A percentile compares a stretch with the other conserved stretches of the same genome.
phyloP scores from a whole-genome alignment of 208 protist species.

The Tritrichomonas foetus region DNA sequence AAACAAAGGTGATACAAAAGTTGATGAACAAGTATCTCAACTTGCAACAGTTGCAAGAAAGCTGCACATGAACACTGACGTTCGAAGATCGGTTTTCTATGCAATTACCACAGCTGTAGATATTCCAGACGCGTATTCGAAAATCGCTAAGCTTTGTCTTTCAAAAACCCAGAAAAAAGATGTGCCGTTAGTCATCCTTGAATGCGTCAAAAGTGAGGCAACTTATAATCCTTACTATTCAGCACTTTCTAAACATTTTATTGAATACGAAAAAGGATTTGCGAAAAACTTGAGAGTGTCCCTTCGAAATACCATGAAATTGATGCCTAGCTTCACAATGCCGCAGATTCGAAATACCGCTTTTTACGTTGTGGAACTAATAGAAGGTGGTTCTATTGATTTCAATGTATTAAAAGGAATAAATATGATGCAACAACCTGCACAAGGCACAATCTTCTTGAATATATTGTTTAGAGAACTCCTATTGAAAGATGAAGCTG shows the following conservation, averaged over 20 bases:
- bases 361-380: not conserved
- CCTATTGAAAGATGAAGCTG: not conserved
- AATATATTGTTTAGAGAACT: not conserved
- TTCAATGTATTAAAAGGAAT: not conserved
- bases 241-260: not conserved
- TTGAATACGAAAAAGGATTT: not conserved
- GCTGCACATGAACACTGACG: slow-evolving; percentile 23
- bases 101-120: slow-evolving; percentile 4
- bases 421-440: not conserved
- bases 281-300: not conserved
- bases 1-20: not conserved
- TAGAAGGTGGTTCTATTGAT: not conserved
- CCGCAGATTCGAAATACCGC: not conserved
- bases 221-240: slow-evolving; percentile 26
- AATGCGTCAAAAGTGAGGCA: not conserved
- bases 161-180: slow-evolving; percentile 22
- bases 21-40: not conserved
- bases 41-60: not conserved
- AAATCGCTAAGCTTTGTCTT: not conserved
- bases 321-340: not conserved
- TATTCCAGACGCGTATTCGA: not conserved
- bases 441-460: not conserved
- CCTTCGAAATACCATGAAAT: not conserved
- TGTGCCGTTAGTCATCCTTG: not conserved
- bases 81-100: not conserved